Base-by-base conservation (phyloP, 2,329 filamentous ascomycete species). In the Bipolaris zeicola region DNA sequence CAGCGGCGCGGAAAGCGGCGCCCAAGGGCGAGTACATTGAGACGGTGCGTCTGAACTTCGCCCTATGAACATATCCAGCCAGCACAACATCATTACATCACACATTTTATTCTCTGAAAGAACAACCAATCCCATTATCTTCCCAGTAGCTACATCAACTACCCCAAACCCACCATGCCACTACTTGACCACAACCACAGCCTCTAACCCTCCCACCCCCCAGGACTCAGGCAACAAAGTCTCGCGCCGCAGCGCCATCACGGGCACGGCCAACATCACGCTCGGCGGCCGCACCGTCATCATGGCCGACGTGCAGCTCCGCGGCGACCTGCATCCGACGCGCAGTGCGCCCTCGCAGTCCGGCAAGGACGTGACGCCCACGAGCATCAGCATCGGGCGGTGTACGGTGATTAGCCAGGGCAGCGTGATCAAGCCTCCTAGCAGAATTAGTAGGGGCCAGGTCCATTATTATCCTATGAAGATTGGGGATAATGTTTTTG, bases 191-290 rank as follows among this genome's bases (percentile, higher is more conserved):
- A 43, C 22, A 24, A 24, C 31, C 16, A 38, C 16, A 16, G 16
- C 33, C 16, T 34, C 16, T 8, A 33, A 22, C 10, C 33, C 33
- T 16, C 13, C 13, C 11, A 1, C 2, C 11, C 13, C 1, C 3
- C 6, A 96, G 93, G 94, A 98, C 79, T 96, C 93, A 2, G 95
- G 95, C 65, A 99, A 99, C 85, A 98, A 98, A 81, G 95, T 99
- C 70, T 94, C 93, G 37, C 91, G 95, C 65, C 92, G 92, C 66
- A 91, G 92, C 60, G 88, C 89, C 73, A 91, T 99, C 67, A 90
- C 96, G 71, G 95, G 95, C 69, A 97, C 94, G 20, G 92, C 96
- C 68, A 96, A 98, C 79, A 98, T 99, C 78, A 96, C 96, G 78
- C 89, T 99, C 1, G 95, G 92, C 66, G 95, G 95, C 62, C 96